Evolutionary conservation across 2,329 filamentous ascomycete genomes (phyloP).

Genomic region (Penicillium thymicola): DNA sequence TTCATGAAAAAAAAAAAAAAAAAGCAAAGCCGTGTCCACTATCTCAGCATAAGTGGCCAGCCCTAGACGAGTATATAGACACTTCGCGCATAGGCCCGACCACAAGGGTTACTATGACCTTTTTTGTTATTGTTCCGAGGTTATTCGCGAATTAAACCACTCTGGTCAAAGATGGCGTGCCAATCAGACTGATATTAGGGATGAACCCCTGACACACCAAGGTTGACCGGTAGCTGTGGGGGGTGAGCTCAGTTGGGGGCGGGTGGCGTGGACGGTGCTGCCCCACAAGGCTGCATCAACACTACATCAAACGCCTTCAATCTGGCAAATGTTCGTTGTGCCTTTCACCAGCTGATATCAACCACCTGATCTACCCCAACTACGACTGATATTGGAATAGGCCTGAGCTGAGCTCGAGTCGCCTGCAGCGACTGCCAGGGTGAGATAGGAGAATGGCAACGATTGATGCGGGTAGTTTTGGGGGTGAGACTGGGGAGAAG

Average conservation of each 20-base stretch:
- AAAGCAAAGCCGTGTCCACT: constrained; percentile 31
- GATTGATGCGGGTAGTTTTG: constrained; percentile 39
- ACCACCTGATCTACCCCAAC: constrained; percentile 21
- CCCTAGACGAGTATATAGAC: no score
- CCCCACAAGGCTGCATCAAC: constrained; percentile 38
- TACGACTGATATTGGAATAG: no score
- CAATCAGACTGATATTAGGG: constrained; percentile 27
- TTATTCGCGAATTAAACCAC: constrained; percentile 36
- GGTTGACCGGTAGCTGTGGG: constrained; percentile 22
- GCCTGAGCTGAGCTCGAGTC: constrained; percentile 5
- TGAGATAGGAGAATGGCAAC: constrained; percentile 41
- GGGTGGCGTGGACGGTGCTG: constrained; percentile 35
- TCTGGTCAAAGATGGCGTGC: constrained; percentile 21
- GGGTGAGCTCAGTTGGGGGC: constrained; percentile 22
- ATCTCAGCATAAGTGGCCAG: constrained; percentile 30
- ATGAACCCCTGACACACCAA: constrained; percentile 31
- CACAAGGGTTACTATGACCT: constrained; percentile 36
- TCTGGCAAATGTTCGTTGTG: constrained; percentile 27
- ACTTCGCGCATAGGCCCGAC: constrained; percentile 38
- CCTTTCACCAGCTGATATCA: constrained; percentile 1
- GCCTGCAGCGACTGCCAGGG: constrained; percentile 24
- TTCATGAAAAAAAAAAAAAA: no score
- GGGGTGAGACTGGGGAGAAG: constrained; percentile 41
- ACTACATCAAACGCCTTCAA: no score
- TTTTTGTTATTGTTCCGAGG: constrained; percentile 26